Evolutionary conservation across 768 basidiomycete genomes (phyloP).

Genomic region (Cystobasidium ongulense): DNA sequence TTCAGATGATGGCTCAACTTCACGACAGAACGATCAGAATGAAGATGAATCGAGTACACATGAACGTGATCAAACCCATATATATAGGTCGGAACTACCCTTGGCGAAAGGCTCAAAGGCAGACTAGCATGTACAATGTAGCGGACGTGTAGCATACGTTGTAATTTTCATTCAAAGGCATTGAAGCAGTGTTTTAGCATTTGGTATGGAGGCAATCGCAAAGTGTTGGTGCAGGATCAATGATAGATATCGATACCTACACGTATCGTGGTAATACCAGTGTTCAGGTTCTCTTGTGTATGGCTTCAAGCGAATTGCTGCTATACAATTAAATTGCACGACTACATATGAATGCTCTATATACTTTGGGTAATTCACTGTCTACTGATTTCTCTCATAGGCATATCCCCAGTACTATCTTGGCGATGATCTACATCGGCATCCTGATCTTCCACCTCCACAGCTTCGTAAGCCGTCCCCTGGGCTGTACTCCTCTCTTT

Average conservation of each 20-base stretch:
- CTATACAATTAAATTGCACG: no score
- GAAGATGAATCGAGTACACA: not conserved
- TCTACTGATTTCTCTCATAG: not conserved
- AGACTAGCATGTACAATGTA: not conserved
- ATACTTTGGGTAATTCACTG: no score
- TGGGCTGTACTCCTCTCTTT: not conserved
- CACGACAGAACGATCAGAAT: not conserved
- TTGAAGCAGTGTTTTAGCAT: no score
- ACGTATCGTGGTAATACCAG: no score
- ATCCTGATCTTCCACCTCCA: slow-evolving; percentile 8
- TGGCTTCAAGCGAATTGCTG: no score
- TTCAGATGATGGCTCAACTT: not conserved
- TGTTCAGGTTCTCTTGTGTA: no score
- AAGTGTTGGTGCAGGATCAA: no score
- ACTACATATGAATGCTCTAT: no score
- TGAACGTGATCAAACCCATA: not conserved
- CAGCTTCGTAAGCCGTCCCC: slow-evolving; percentile 11
- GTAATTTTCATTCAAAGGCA: no score
- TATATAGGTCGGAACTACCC: not conserved
- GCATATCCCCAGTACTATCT: not conserved
- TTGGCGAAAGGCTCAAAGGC: not conserved
- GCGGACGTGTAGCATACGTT: not conserved
- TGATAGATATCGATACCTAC: no score
- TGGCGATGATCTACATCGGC: not conserved
- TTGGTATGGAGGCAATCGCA: no score